Evolutionary conservation across 2,329 filamentous ascomycete genomes (phyloP).

Genomic region (Fusarium brevicatenulatum): DNA sequence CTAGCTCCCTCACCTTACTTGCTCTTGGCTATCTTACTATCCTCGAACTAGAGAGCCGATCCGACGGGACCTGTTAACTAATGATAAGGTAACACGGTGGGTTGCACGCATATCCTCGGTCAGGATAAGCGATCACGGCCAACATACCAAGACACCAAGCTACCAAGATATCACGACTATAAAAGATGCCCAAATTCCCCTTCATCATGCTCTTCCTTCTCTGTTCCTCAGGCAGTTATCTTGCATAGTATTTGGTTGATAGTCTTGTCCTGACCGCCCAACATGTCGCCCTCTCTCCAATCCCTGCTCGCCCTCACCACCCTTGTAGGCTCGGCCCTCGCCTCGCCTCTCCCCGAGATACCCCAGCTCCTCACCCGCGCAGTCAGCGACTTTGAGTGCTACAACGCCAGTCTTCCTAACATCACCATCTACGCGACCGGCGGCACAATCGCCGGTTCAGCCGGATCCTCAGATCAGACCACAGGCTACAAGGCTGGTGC

Average conservation of each 20-base stretch:
- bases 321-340: constrained; percentile 18
- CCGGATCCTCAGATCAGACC: constrained; percentile 55
- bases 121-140: background rate
- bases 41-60: background rate
- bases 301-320: constrained; percentile 19
- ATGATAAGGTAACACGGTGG: constrained; percentile 29
- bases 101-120: constrained; percentile 4
- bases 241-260: background rate
- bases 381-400: constrained; percentile 28
- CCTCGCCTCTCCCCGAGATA: constrained; percentile 22
- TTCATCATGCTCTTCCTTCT: background rate
- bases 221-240: background rate
- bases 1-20: background rate
- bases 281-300: constrained; percentile 16
- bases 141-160: background rate
- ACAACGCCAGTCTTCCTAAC: constrained; percentile 56
- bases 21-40: constrained; percentile 14
- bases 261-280: background rate
- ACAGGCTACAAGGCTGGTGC: constrained; percentile 54
- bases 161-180: constrained; percentile 3
- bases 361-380: constrained; percentile 10
- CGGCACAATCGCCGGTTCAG: constrained; percentile 66
- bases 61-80: constrained; percentile 18
- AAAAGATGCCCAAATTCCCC: background rate
- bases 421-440: constrained; percentile 66